These are phyloP conservation scores for Cruciata laevipes DNA, from an alignment of 257 asterid genomes.

Conservation along the genomic window DNA sequence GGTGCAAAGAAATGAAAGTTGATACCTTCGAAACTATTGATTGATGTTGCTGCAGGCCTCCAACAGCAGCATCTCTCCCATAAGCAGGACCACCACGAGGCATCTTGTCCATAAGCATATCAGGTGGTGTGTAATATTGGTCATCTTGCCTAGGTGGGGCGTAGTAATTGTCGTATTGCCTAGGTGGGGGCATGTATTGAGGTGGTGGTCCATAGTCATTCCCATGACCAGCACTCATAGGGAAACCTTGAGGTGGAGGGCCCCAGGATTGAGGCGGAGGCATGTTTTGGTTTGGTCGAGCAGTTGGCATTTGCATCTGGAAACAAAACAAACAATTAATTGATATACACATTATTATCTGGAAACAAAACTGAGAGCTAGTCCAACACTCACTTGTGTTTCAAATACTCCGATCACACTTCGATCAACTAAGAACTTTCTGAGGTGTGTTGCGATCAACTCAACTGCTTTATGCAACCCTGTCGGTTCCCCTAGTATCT, in stretches of 20 bases:
- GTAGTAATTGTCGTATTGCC: slow-evolving; percentile 58
- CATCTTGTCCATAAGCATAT: slow-evolving; percentile 48
- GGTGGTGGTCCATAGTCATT: slow-evolving; percentile 41
- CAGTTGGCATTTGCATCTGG: slow-evolving; percentile 67
- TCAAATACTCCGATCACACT: slow-evolving; percentile 76
- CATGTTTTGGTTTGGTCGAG: slow-evolving; percentile 50
- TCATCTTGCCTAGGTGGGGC: slow-evolving; percentile 60
- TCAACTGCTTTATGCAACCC: slow-evolving; percentile 74
- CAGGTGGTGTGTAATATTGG: slow-evolving; percentile 54
- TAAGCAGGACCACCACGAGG: slow-evolving; percentile 48
- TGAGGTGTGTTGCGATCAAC: slow-evolving; percentile 64
- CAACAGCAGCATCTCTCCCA: slow-evolving; percentile 51
- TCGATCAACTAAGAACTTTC: slow-evolving; percentile 86
- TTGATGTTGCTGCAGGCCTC: slow-evolving; percentile 55
- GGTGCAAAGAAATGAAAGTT: slow-evolving; percentile 7
- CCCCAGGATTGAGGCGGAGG: slow-evolving; percentile 67
- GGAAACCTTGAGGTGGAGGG: slow-evolving; percentile 46
- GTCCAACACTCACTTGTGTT: slow-evolving; percentile 49
- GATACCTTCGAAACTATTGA: slow-evolving; percentile 65
- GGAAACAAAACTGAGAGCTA: slow-evolving; percentile 2
- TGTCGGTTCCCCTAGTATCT: slow-evolving; percentile 83
- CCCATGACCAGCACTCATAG: slow-evolving; percentile 48
- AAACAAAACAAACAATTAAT: slow-evolving; percentile 8
- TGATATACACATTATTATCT: slow-evolving; percentile 8
- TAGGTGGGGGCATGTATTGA: slow-evolving; percentile 53